Evolutionary conservation across 176 grass and related monocot species (phyloP), one percentile per base, ranked within the genome.

Genomic region (Paspalum notatum): DNA sequence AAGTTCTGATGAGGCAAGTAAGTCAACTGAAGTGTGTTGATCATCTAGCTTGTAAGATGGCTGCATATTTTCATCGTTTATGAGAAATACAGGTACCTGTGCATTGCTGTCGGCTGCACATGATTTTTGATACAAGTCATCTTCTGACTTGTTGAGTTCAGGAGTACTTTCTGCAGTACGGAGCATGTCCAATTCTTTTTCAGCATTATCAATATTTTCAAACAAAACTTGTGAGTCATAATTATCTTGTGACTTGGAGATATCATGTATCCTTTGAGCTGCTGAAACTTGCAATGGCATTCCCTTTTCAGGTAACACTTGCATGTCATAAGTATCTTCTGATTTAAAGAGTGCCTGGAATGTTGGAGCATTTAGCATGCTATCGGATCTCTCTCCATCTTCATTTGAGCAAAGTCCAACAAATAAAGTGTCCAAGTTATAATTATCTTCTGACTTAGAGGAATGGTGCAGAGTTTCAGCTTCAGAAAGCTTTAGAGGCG

Each of bases 1-100:
- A 12, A 44, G 56, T 69, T 69, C 50, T 32, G 65, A 80, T 80
- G 64, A 69, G 21, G 64, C 50, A 46, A 80, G 55, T 69, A 58
- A 69, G 9, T 57, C 22, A 27, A 17, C 13, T 15, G 18, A 56
- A 12, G 43, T 69, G 40, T 42, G 42, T 58, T 57, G 64, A 9
- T 46, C 14, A 3, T 57, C 39, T 80, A 58, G 38, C 51, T 69
- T 80, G 40, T 15, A 9, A 2, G 44, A 46, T 45, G 49, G n/a
- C 51, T 69, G 38, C 14, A 46, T 49, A 46, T 80, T 43, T 63
- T 74, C 52, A 57, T 62, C 17, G 7, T 79, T 50, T 63, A 13
- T 27, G 21, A 12, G 62, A 79, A 42, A 24, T 66, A 49, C 53
- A 1, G 5, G 42, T 79, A 7, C 62, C 53, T 53, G 32, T 54